Percentiles rank a stretch among this genome's conserved stretches.
phyloP scores from a whole-genome alignment of 345 rosid species.

The Moringa oleifera region DNA sequence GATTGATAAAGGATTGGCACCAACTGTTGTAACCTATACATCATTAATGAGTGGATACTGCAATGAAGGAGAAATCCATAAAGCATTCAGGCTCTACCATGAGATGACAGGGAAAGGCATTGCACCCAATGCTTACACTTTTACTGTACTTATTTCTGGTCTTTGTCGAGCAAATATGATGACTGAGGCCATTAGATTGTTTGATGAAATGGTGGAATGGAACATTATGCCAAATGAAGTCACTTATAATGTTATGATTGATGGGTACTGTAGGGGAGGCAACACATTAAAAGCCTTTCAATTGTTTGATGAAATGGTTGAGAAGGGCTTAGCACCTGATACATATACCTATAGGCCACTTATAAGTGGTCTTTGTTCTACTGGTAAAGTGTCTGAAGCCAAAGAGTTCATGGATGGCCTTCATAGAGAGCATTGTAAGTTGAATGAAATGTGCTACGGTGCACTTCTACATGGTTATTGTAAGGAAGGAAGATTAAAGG shows the following conservation, averaged over 20 bases:
- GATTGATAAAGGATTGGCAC: constrained; percentile 47
- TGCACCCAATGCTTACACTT: constrained; percentile 58
- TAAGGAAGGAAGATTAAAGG: constrained; percentile 69
- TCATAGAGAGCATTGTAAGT: constrained; percentile 39
- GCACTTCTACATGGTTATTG: constrained; percentile 75
- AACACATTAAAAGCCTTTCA: constrained; percentile 52
- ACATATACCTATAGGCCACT: constrained; percentile 75
- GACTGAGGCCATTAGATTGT: constrained; percentile 50
- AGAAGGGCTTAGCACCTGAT: constrained; percentile 73
- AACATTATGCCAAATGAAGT: constrained; percentile 65
- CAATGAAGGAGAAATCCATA: constrained; percentile 42
- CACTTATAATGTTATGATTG: constrained; percentile 82
- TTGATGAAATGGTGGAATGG: constrained; percentile 56
- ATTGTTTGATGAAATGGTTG: constrained; percentile 59
- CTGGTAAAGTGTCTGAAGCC: constrained; percentile 65
- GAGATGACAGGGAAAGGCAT: constrained; percentile 85
- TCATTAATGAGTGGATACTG: constrained; percentile 72
- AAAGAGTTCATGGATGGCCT: constrained; percentile 64
- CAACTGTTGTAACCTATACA: constrained; percentile 76
- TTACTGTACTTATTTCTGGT: constrained; percentile 63
- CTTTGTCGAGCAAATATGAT: constrained; percentile 54
- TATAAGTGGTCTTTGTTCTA: constrained; percentile 67
- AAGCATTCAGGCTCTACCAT: constrained; percentile 68
- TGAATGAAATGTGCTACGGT: constrained; percentile 86
- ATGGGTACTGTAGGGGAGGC: constrained; percentile 61